A percentile compares a stretch with the other conserved stretches of the same genome.
Conservation (phyloP, 345 rosid genomes). For the Gossypium stocksii region DNA sequence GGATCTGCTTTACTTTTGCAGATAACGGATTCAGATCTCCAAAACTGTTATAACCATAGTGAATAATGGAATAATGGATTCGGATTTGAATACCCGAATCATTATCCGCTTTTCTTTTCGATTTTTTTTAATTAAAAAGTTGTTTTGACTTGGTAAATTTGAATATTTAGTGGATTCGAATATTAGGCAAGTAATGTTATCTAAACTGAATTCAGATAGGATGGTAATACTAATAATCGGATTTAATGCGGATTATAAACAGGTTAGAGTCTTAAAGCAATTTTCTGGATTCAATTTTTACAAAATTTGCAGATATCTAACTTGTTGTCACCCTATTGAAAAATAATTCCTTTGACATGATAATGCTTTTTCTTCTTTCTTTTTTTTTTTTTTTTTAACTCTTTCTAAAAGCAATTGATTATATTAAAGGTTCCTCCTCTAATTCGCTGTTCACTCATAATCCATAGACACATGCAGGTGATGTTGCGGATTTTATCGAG, state of each 20-base stretch:
- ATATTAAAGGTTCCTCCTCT: conserved; percentile 6
- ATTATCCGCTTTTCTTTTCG: neutral
- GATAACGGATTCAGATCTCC: neutral
- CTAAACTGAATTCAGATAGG: too few species aligned
- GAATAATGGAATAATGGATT: too few species aligned
- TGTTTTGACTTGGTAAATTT: neutral
- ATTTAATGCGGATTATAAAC: neutral
- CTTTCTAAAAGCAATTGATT: neutral
- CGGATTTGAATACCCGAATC: neutral
- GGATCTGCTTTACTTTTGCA: neutral
- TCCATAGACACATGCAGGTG: conserved; percentile 88
- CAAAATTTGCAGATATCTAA: too few species aligned
- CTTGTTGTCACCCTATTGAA: too few species aligned
- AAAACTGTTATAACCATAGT: too few species aligned
- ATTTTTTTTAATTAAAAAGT: neutral
- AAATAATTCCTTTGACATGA: neutral
- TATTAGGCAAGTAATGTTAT: neutral
- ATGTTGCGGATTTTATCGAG: conserved; percentile 66
- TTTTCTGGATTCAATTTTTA: neutral
- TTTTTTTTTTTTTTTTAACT: neutral
- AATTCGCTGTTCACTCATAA: conserved; percentile 15
- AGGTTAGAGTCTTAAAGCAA: neutral
- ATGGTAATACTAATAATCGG: neutral
- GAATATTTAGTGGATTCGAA: neutral
- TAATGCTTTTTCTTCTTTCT: neutral